Percentiles rank a stretch among this genome's conserved stretches.
phyloP scores from a whole-genome alignment of 306 rosid species.

The Trifolium fragiferum region DNA sequence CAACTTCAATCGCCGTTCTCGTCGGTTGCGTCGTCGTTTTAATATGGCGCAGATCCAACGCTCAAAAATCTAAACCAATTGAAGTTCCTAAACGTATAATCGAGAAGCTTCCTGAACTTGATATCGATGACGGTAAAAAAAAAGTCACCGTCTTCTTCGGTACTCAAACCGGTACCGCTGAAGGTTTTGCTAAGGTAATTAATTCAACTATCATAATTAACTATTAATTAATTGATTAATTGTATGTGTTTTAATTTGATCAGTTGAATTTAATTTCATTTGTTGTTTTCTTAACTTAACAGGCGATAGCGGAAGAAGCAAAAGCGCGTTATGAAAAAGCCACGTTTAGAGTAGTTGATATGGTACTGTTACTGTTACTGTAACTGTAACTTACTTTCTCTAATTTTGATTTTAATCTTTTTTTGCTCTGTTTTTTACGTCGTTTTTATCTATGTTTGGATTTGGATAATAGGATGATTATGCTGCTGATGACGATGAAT shows the following conservation, averaged over 20 bases:
- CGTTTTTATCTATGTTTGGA: slow-evolving; percentile 26
- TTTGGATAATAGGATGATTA: slow-evolving; percentile 73
- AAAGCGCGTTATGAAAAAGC: slow-evolving; percentile 87
- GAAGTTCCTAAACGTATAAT: slow-evolving; percentile 60
- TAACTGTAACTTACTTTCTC: neutral
- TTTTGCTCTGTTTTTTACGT: slow-evolving; percentile 6
- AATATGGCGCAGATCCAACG: slow-evolving; percentile 75
- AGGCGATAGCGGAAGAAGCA: slow-evolving; percentile 94
- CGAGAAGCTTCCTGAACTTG: slow-evolving; percentile 53
- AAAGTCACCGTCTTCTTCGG: slow-evolving; percentile 93
- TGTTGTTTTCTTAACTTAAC: neutral
- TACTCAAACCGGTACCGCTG: slow-evolving; percentile 98
- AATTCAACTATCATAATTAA: neutral
- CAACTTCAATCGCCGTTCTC: slow-evolving; percentile 88
- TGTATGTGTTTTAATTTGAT: neutral
- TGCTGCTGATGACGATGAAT: slow-evolving; percentile 79
- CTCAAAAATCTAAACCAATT: slow-evolving; percentile 45
- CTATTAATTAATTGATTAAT: neutral
- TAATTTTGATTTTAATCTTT: neutral
- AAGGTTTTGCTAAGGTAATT: slow-evolving; percentile 89
- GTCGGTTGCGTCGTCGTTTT: slow-evolving; percentile 82
- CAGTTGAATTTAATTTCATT: neutral
- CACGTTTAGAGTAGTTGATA: slow-evolving; percentile 75
- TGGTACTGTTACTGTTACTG: slow-evolving; percentile 61
- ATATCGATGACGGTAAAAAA: slow-evolving; percentile 76